phyloP scores from a whole-genome alignment of 306 rosid species.

The Senna siamea region DNA sequence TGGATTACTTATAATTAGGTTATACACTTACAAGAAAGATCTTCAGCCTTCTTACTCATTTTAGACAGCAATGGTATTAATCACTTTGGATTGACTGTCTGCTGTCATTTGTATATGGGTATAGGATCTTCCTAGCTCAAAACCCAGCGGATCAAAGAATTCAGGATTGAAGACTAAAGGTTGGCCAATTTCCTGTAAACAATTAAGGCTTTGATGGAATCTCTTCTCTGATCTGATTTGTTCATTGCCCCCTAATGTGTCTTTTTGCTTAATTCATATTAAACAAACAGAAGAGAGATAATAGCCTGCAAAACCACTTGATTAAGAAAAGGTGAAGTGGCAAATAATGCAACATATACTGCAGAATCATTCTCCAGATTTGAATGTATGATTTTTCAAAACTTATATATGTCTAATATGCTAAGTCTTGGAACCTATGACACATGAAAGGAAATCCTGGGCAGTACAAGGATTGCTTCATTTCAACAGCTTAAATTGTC shows the following conservation, averaged over 20 bases:
- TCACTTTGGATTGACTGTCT: conserved; percentile 7
- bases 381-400: conserved; percentile 2
- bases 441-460: not conserved
- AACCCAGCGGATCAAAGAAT: conserved; percentile 30
- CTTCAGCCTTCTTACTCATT: not conserved
- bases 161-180: conserved; percentile 47
- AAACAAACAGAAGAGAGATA: not conserved
- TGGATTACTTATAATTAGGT: not conserved
- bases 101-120: conserved; percentile 13
- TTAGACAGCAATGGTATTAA: not conserved
- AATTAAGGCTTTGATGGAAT: conserved; percentile 22
- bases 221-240: conserved; percentile 27
- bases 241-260: conserved; percentile 9
- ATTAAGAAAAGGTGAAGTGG: conserved; percentile 9
- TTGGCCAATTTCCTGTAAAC: conserved; percentile 29
- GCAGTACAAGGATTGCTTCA: not conserved
- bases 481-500: not conserved
- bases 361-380: not conserved
- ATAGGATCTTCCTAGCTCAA: conserved; percentile 43
- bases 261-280: not conserved
- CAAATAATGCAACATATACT: not conserved
- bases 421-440: not conserved
- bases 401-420: not conserved
- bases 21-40: not conserved
- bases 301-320: not conserved